Base-by-base conservation (phyloP, 2,329 filamentous ascomycete species). In the Aspergillus proliferans region DNA sequence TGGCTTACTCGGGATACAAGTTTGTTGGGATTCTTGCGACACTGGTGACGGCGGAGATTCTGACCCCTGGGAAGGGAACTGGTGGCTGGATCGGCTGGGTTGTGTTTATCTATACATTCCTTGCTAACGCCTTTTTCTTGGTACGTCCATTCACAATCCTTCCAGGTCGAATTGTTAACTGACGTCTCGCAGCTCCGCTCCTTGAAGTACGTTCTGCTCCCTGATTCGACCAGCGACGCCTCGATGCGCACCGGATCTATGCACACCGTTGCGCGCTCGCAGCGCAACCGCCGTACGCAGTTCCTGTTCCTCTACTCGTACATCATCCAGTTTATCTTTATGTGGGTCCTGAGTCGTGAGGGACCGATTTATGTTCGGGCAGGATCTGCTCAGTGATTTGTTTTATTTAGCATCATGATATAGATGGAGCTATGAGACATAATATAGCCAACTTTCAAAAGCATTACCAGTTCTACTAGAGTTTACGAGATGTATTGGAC, bases 1-100 rank as follows among this genome's bases (percentile, higher is more conserved):
- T 98, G 47, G 94, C 94, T 4, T 98, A 98, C 73, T 92, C 87
- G 2, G 94, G 94, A 18, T 98, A 98, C 75, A 98, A 98, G 71
- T 98, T 98, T 64, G 92, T 98, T 24, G 93, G 92, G 28, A 90
- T 96, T 58, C 98, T 98, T 52, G 80, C 88, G 45, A 96, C 91
- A 0, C 83, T 97, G 53, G 79, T 87, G 10, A 73, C 92, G 15
- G 85, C 88, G 14, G 88, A 94, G 69, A 78, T 89, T 14, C 71
- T 88, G 56, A 94, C 86, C 49, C 83, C 84, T 10, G 86, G 90
- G 41, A 82, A 84, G 61, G 87, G 92, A 19, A 93, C 89, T 2
- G 86, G 91, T 45, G 87, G 89, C 47, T 94, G 87, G 88, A 76
- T 90, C 46, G 88, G 89, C 60, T 97, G 92, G 91, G 73, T 79